phyloP scores from a whole-genome alignment of 306 rosid genomes.

The Corylus americana region DNA sequence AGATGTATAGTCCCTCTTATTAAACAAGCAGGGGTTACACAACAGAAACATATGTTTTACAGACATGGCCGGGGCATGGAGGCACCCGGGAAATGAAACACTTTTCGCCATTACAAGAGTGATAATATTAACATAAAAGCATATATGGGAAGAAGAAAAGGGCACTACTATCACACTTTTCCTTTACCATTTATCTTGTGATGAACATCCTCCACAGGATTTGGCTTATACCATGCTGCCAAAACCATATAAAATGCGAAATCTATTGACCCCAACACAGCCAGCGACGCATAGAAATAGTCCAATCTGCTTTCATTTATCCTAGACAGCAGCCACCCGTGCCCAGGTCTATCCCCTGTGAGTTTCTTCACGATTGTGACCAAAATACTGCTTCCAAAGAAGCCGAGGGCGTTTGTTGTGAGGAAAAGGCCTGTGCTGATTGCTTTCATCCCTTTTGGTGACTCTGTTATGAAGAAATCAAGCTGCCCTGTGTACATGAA shows the following conservation, averaged over 20 bases:
- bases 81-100: no score
- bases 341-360: not conserved
- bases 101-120: no score
- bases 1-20: no score
- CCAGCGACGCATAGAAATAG: not conserved
- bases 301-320: not conserved
- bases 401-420: not conserved
- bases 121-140: no score
- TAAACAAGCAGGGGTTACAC: no score
- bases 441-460: slow-evolving; percentile 2
- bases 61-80: not conserved
- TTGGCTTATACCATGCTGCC: not conserved
- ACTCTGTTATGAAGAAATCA: not conserved
- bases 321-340: not conserved
- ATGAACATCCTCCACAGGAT: not conserved
- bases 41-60: no score
- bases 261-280: not conserved
- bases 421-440: not conserved
- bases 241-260: not conserved
- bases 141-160: no score
- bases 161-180: not conserved
- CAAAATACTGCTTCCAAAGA: not conserved
- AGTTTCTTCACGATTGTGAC: not conserved
- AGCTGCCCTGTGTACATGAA: not conserved
- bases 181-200: not conserved